Evolutionary conservation across 805 yeast species (phyloP).

Genomic region (Torulaspora quercuum): DNA sequence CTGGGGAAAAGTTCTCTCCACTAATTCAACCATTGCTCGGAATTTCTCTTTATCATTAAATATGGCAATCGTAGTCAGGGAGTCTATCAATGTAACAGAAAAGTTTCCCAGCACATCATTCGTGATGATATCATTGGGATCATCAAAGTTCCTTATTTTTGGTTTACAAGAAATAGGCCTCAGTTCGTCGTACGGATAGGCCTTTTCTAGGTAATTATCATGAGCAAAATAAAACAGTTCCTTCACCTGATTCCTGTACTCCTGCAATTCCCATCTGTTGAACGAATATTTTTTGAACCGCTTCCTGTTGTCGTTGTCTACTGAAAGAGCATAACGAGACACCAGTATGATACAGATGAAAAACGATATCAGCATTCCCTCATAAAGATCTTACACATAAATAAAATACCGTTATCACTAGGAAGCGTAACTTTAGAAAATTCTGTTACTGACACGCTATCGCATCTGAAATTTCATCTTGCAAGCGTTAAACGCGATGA

Average conservation of each 20-base stretch:
- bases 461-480: not conserved
- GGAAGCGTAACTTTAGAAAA: too few relatives aligned
- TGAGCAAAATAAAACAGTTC: conserved; percentile 71
- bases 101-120: conserved; percentile 87
- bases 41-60: conserved; percentile 62
- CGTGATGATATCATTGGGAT: conserved; percentile 52
- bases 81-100: conserved; percentile 73
- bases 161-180: conserved; percentile 69
- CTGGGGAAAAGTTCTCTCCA: conserved; percentile 36
- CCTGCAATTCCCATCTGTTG: conserved; percentile 31
- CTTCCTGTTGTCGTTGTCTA: not conserved
- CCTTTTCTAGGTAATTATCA: conserved; percentile 61
- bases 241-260: conserved; percentile 45
- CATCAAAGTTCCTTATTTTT: conserved; percentile 57
- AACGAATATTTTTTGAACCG: conserved; percentile 23
- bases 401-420: too few relatives aligned
- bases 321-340: not conserved
- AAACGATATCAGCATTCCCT: conserved; percentile 6
- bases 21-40: conserved; percentile 42
- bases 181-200: conserved; percentile 81
- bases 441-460: too few relatives aligned
- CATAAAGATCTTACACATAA: not conserved
- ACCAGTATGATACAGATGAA: conserved; percentile 1
- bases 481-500: too few relatives aligned
- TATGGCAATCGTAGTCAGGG: conserved; percentile 73